Base-by-base conservation (phyloP, 169 alveolate genomes). In the Sarcocystis neurona region DNA sequence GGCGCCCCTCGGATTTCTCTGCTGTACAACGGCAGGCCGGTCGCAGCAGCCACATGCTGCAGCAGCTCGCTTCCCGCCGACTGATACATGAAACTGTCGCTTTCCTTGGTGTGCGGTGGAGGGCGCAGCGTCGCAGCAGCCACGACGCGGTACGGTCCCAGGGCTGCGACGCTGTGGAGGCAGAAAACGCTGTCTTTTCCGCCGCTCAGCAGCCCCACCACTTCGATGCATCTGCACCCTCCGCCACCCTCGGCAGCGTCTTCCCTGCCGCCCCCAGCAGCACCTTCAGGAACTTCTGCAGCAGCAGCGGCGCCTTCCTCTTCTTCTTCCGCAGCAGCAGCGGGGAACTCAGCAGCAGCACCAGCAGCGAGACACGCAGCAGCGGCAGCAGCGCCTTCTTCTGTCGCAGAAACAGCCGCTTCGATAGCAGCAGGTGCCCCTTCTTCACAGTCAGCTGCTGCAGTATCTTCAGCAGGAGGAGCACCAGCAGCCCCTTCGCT, bases 11-110 rank as follows among this genome's bases (percentile, higher is more conserved):
- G 94, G 43, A 91, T 84, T 53, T 58, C 44, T 27, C 89, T 68
- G 4, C 60, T 72, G 66, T 80, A 37, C 10, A 75, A 84, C n/a
- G 94, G 94, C 10, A 80, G 79, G 50, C 60, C 91, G 46, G 89
- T 37, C 63, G 90, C 88, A 60, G 97, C 95, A 0, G 99, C 98
- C 48, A 99, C 96, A n/a, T 97, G 94, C 32, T 96, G 97, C 39
- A 97, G 94, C 75, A 97, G 90, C 85, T 96, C 98, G 46, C 97
- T 96, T 0, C 99, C 99, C 15, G 98, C 98, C 74, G 99, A 97
- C 94, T 99, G 99, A 94, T 95, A 91, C 94, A 87, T 91, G 84
- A 56, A 91, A 87, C 94, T 91, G 90, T 91, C 94, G 3, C 89
- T 53, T 27, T 91, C 94, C 27, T 63, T 68, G 10, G 82, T 74